Evolutionary conservation across 73 alveolate genomes (phyloP).

Genomic region (Uronychia binucleata): DNA sequence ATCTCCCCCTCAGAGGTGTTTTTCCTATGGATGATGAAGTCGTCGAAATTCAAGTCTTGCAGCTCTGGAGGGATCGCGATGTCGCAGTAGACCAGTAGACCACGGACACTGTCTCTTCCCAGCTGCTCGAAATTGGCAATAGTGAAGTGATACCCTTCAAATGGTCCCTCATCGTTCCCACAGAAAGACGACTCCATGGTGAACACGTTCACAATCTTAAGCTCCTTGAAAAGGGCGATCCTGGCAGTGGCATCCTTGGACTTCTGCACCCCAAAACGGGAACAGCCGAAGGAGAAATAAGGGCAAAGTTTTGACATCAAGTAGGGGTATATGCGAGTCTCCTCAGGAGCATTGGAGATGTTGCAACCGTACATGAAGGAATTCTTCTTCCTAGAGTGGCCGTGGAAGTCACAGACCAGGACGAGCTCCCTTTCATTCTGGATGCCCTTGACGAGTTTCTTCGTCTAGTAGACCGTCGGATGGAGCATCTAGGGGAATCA

Average conservation of each 20-base stretch:
- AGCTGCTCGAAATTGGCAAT: constrained; percentile 69
- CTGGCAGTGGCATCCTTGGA: constrained; percentile 94
- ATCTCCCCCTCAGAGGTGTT: not conserved
- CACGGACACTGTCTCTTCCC: constrained; percentile 84
- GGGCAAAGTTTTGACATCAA: constrained; percentile 81
- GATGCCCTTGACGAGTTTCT: constrained; percentile 71
- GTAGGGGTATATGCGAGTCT: constrained; percentile 86
- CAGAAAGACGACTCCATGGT: constrained; percentile 96
- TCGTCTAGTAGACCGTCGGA: constrained; percentile 87
- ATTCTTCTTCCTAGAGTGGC: constrained; percentile 94
- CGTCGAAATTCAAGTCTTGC: not conserved
- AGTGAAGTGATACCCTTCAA: constrained; percentile 66
- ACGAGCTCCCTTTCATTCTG: constrained; percentile 84
- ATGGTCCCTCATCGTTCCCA: constrained; percentile 90
- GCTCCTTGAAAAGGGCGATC: constrained; percentile 90
- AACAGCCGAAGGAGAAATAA: constrained; percentile 69
- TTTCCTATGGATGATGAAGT: not conserved
- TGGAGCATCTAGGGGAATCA: constrained; percentile 48
- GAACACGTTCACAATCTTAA: constrained; percentile 83
- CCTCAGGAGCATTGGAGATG: constrained; percentile 65
- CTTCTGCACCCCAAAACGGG: constrained; percentile 84
- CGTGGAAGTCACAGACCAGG: constrained; percentile 93
- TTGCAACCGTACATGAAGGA: constrained; percentile 93
- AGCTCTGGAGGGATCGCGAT: constrained; percentile 44
- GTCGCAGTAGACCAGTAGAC: constrained; percentile 60